A percentile compares a stretch with the other conserved stretches of the same genome.
These are phyloP conservation scores for Melocanna baccifera DNA, from an alignment of 176 grass and related monocot species.

Conservation along the genomic window DNA sequence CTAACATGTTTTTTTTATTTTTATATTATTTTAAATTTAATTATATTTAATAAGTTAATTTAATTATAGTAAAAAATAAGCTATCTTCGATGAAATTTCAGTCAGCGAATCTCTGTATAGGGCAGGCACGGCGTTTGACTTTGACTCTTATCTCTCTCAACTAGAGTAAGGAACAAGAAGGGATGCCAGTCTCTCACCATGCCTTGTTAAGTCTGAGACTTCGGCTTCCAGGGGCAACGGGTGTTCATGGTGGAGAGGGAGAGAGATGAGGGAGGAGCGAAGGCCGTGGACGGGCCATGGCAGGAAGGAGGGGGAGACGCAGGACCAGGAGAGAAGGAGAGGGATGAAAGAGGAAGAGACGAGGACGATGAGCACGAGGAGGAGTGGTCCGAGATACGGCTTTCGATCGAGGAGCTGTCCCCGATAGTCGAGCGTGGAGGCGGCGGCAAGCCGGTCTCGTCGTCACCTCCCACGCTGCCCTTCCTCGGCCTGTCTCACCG, in stretches of 20 bases:
- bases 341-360: not conserved
- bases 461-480: constrained; percentile 42
- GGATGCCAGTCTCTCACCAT: not conserved
- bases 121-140: constrained; percentile 27
- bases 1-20: too few species aligned
- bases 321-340: not conserved
- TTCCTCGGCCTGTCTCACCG: constrained; percentile 63
- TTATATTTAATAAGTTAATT: too few species aligned
- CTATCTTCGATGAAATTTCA: too few species aligned
- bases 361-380: not conserved
- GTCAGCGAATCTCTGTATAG: not conserved
- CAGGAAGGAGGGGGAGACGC: not conserved
- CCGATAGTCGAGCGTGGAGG: not conserved
- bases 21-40: too few species aligned
- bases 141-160: not conserved
- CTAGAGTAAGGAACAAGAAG: not conserved
- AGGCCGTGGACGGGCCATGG: not conserved
- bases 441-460: constrained; percentile 1
- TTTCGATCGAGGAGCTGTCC: constrained; percentile 73
- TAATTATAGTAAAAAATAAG: too few species aligned
- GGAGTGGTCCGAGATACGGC: constrained; percentile 59
- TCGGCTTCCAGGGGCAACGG: not conserved
- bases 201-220: not conserved
- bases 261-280: constrained; percentile 19
- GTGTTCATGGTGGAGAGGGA: constrained; percentile 42